Conservation (phyloP, 75 land plant genomes). For the Gnetum montanum region DNA sequence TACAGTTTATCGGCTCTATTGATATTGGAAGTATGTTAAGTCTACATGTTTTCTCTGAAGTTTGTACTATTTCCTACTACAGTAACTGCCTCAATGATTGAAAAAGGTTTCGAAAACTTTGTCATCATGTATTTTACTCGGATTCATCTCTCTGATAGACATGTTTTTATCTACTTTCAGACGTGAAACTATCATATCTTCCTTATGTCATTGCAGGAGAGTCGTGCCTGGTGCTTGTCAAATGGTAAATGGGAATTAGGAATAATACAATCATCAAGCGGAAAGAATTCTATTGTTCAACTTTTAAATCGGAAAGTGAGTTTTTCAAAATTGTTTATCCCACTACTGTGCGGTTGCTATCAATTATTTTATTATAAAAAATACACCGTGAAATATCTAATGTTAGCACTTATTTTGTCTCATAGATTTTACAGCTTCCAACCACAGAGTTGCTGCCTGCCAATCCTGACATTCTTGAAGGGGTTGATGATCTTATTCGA, state of each 20-base stretch:
- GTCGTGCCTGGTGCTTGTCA: conserved; percentile 71
- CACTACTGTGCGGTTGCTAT: not conserved
- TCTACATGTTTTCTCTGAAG: too few species aligned
- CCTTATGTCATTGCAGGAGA: too few species aligned
- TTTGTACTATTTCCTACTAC: too few species aligned
- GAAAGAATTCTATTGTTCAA: conserved; percentile 37
- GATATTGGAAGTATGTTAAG: too few species aligned
- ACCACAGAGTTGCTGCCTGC: conserved; percentile 59
- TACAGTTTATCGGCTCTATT: too few species aligned
- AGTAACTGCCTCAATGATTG: too few species aligned
- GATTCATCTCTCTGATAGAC: too few species aligned
- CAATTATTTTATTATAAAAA: conserved; percentile 2
- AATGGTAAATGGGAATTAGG: conserved; percentile 65
- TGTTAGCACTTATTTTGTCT: not conserved
- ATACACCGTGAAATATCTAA: not conserved
- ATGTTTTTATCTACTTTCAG: too few species aligned
- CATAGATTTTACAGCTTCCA: conserved; percentile 41
- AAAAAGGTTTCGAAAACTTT: too few species aligned
- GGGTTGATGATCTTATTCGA: conserved; percentile 87
- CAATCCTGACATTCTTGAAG: conserved; percentile 84
- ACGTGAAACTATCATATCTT: too few species aligned
- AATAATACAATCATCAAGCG: conserved; percentile 42
- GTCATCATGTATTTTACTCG: too few species aligned
- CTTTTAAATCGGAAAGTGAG: conserved; percentile 63
- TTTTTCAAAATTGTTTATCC: not conserved